A percentile compares a stretch with the other conserved stretches of the same genome.
These are phyloP conservation scores for Withania somnifera DNA, from an alignment of 305 asterid species.

Conservation along the genomic window DNA sequence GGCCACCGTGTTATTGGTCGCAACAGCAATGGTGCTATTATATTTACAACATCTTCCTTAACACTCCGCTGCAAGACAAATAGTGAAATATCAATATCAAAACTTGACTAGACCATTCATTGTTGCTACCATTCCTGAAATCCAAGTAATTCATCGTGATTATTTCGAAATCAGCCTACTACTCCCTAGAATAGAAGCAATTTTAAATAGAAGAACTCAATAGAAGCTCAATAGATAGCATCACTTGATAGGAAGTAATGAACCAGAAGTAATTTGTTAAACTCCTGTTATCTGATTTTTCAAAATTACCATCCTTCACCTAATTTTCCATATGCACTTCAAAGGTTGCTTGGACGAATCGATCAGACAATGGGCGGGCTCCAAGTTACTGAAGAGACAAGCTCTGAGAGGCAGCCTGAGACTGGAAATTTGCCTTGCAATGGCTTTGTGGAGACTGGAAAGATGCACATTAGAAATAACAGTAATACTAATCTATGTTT, in stretches of 20 bases:
- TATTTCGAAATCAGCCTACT: no score
- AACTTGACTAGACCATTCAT: background rate
- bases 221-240: background rate
- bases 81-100: background rate
- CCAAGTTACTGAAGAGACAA: background rate
- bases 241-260: background rate
- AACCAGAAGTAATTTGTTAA: background rate
- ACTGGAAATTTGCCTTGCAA: background rate
- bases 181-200: background rate
- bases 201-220: background rate
- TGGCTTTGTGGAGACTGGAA: background rate
- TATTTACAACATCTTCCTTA: constrained; percentile 73
- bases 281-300: background rate
- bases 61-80: constrained; percentile 43
- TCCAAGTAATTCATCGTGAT: background rate
- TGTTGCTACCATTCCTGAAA: background rate
- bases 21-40: constrained; percentile 62
- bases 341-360: background rate
- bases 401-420: background rate
- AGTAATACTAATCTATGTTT: background rate
- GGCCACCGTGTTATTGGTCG: constrained; percentile 98
- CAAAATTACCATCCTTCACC: background rate
- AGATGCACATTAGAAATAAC: background rate
- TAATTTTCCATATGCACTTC: background rate
- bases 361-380: background rate